Evolutionary conservation across 2,329 filamentous ascomycete genomes (phyloP).

Genomic region (Dactylellina leptospora): DNA sequence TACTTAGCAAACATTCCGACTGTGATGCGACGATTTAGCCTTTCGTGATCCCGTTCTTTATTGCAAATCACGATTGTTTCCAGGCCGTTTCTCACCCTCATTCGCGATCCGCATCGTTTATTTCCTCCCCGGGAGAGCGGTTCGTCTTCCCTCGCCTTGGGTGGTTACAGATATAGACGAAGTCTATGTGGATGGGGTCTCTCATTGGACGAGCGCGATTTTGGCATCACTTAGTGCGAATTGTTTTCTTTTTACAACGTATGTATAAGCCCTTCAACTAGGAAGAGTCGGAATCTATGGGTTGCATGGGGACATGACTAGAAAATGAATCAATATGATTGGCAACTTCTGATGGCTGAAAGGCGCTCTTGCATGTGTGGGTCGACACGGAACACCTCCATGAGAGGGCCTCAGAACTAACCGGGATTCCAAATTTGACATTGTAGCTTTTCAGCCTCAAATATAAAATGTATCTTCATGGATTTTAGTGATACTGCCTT

Average conservation of each 20-base stretch:
- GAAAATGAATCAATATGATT: too few relatives aligned
- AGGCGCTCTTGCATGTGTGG: neutral
- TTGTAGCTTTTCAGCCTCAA: constrained; percentile 28
- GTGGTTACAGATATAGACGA: neutral
- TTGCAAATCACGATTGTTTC: neutral
- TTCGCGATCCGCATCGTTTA: neutral
- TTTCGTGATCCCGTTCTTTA: neutral
- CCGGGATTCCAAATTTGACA: constrained; percentile 19
- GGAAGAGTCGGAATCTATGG: too few relatives aligned
- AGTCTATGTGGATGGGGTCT: neutral
- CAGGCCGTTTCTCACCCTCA: neutral
- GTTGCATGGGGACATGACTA: too few relatives aligned
- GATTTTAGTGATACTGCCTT: too few relatives aligned
- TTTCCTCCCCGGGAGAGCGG: constrained; percentile 2
- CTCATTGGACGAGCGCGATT: constrained; percentile 15
- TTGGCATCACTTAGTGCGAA: too few relatives aligned
- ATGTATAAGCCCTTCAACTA: too few relatives aligned
- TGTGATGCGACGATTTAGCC: neutral
- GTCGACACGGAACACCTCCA: neutral
- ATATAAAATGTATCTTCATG: neutral
- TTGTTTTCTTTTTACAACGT: too few relatives aligned
- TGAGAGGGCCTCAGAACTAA: too few relatives aligned
- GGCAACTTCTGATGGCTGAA: neutral
- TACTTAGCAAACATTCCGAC: constrained; percentile 2
- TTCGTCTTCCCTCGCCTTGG: neutral